A percentile compares a stretch with the other conserved stretches of the same genome.
Evolutionary conservation across 164 flowering plant genomes (phyloP).

Genomic region (Sextonia rubra): DNA sequence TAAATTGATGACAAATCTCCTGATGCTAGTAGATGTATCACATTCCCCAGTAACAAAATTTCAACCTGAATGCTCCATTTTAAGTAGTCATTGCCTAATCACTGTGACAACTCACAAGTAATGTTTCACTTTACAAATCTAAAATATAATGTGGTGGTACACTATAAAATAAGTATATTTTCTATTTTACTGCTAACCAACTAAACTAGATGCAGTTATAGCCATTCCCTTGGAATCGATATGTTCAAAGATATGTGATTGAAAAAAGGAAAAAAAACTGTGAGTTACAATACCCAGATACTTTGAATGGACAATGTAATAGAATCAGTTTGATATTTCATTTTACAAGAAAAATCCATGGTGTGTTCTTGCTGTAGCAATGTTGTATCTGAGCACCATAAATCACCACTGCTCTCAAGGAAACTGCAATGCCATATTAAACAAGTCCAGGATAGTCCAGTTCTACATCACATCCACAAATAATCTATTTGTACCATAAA

Average conservation of each 20-base stretch:
- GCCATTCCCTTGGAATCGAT: background rate
- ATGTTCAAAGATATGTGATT: background rate
- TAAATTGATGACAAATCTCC: background rate
- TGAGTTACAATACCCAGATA: no score
- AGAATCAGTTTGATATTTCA: no score
- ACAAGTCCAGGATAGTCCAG: background rate
- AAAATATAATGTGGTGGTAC: background rate
- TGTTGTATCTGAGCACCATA: no score
- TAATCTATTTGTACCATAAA: background rate
- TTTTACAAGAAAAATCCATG: no score
- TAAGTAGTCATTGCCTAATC: background rate
- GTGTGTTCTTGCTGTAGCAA: background rate
- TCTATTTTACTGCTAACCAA: background rate
- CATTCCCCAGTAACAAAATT: background rate
- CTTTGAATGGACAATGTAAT: no score
- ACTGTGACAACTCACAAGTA: background rate
- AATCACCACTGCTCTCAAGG: background rate
- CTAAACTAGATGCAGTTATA: background rate
- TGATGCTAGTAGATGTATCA: background rate
- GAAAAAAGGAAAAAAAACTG: background rate
- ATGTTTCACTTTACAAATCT: constrained; percentile 1
- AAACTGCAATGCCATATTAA: background rate
- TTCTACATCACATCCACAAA: background rate
- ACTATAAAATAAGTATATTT: background rate
- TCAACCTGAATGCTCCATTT: background rate